Base-by-base conservation (phyloP, 2,329 filamentous ascomycete genomes). In the Cercospora sojina region DNA sequence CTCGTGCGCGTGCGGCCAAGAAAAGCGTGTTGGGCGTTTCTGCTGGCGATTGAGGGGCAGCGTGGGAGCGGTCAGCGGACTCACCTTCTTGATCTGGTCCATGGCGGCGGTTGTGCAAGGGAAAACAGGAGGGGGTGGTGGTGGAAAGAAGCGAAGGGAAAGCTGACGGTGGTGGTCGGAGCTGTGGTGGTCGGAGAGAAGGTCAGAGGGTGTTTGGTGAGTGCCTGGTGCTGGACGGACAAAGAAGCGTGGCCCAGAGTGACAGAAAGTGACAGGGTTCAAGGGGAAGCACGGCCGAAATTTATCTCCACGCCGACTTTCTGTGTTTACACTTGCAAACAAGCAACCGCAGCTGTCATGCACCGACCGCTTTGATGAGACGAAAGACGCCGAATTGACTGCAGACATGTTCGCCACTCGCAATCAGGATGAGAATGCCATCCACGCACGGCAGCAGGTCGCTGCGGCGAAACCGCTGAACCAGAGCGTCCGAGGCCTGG, bases 391-490 rank as follows among this genome's bases (percentile, higher is more conserved):
- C 20, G 3, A 13, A 25, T 23, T 13, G 4, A 23, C 43, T 25
- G 43, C 43, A 82, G 69, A n/a, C 66, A 96, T 93, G 92, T 84
- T 92, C 77, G 91, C 91, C 67, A 85, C 90, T 76, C 79, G 77
- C 31, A 87, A 88, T 74, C 91, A 97, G 79, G 92, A 97, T 81
- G 93, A 97, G 80, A 97, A 97, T 80, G 81, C 92, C 78, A 86
- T 92, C 74, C 88, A 92, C 77, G 86, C 85, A 71, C 90, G 90
- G 77, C 91, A 93, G 77, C 85, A 88, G 67, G 86, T 84, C 59
- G 88, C 88, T 25, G 86, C 88, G 13, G 84, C 87, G 16, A 97
- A 96, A 79, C 88, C 87, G 59, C 80, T 90, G 71, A 89, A 89
- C 76, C 90, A 92, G 72, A 83, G 85, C 74, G 77, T 80, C 66